Conservation (phyloP, 176 grass and related monocot species). For the Echinochloa phyllopogon region DNA sequence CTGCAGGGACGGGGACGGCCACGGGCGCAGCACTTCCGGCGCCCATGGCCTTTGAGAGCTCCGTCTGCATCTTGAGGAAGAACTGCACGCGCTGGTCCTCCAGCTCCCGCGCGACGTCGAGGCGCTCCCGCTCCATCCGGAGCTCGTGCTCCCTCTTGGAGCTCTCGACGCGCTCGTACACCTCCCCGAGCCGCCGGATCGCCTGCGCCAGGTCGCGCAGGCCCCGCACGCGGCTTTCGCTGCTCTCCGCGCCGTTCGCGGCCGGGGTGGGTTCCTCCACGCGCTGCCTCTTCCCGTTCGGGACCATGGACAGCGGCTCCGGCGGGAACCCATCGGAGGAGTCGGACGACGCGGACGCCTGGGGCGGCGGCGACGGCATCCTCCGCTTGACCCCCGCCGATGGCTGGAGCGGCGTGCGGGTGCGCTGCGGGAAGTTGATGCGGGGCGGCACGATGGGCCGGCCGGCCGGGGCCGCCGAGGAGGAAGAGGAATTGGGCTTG, state of each 20-base stretch:
- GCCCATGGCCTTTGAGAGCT: conserved; percentile 62
- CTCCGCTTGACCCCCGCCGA: conserved; percentile 42
- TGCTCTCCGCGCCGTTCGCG: conserved; percentile 31
- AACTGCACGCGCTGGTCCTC: conserved; percentile 83
- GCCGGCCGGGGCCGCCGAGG: not conserved
- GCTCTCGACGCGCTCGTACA: conserved; percentile 80
- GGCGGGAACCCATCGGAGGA: conserved; percentile 96
- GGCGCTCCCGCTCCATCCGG: conserved; percentile 80
- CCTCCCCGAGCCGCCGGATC: conserved; percentile 70
- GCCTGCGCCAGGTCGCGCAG: conserved; percentile 63
- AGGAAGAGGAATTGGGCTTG: conserved; percentile 14
- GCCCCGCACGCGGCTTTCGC: conserved; percentile 42
- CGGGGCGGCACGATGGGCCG: conserved; percentile 49
- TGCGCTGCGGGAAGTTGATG: conserved; percentile 74
- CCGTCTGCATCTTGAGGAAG: conserved; percentile 91
- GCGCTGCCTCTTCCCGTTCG: conserved; percentile 62
- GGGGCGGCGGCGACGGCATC: conserved; percentile 51
- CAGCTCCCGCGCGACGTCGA: conserved; percentile 64
- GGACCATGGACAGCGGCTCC: conserved; percentile 34
- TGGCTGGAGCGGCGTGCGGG: conserved; percentile 48
- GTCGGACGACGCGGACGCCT: conserved; percentile 55
- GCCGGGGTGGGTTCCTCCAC: conserved; percentile 20
- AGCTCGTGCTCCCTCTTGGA: conserved; percentile 73
- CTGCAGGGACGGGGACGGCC: not conserved
- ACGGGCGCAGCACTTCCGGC: not conserved